These are phyloP conservation scores for Neopestalotiopsis rosae DNA, from an alignment of 2,329 filamentous ascomycete species.

Conservation along the genomic window DNA sequence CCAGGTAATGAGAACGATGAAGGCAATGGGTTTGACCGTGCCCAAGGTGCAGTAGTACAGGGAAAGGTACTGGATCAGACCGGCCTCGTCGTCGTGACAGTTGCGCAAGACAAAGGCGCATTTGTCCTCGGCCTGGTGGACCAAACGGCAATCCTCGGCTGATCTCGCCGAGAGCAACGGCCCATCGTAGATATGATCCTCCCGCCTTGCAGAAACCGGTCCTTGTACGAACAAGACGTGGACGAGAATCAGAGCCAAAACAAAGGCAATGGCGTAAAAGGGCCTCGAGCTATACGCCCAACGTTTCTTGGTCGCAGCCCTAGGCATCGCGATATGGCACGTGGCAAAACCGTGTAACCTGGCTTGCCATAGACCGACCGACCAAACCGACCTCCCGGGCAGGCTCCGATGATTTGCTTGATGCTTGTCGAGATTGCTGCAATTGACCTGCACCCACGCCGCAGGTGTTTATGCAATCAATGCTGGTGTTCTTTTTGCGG, in stretches of 20 bases:
- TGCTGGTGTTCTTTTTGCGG: background rate
- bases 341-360: background rate
- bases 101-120: conserved; percentile 85
- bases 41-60: conserved; percentile 87
- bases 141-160: conserved; percentile 71
- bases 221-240: conserved; percentile 45
- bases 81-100: conserved; percentile 88
- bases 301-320: conserved; percentile 23
- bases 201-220: conserved; percentile 23
- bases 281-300: conserved; percentile 52
- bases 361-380: background rate
- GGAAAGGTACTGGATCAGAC: conserved; percentile 84
- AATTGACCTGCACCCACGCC: background rate
- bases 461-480: background rate
- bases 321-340: conserved; percentile 17
- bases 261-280: conserved; percentile 52
- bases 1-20: conserved; percentile 80
- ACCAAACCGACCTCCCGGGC: background rate
- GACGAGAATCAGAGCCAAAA: conserved; percentile 52
- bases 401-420: background rate
- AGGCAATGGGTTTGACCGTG: conserved; percentile 75
- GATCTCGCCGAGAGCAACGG: conserved; percentile 26
- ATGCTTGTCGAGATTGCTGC: background rate
- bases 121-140: conserved; percentile 79
- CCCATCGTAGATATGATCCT: conserved; percentile 21